Evolutionary conservation across 2,329 filamentous ascomycete genomes (phyloP).

Genomic region (Fusarium avenaceum): DNA sequence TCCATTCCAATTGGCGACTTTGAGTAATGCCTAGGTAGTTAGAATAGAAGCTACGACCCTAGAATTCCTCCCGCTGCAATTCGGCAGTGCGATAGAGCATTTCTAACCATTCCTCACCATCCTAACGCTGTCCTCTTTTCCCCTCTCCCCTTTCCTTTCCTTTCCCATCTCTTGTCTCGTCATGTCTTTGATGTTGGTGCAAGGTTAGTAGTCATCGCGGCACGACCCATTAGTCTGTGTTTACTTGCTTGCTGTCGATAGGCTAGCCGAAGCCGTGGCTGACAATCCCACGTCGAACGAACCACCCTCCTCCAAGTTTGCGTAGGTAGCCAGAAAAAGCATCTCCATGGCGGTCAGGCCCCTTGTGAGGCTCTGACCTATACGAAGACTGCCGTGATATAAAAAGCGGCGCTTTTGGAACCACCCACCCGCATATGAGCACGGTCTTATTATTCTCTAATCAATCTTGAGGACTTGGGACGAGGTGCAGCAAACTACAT

Average conservation of each 20-base stretch:
- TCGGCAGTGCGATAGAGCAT: neutral
- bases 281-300: slow-evolving; percentile 25
- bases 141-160: neutral
- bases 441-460: slow-evolving; percentile 15
- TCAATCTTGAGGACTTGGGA: slow-evolving; percentile 11
- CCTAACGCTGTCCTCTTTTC: neutral
- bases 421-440: slow-evolving; percentile 11
- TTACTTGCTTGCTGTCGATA: slow-evolving; percentile 5
- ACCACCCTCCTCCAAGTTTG: slow-evolving; percentile 6
- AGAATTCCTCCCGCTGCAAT: neutral
- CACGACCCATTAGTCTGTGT: slow-evolving; percentile 5
- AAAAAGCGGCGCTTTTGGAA: slow-evolving; percentile 5
- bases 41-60: neutral
- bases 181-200: slow-evolving; percentile 3
- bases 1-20: neutral
- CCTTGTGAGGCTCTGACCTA: slow-evolving; percentile 1
- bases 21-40: neutral
- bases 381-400: slow-evolving; percentile 8
- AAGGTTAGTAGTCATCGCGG: slow-evolving; percentile 14
- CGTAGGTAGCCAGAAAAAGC: slow-evolving; percentile 3
- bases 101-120: neutral
- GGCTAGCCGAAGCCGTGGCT: slow-evolving; percentile 17
- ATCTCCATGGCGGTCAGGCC: slow-evolving; percentile 24
- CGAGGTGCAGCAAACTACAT: slow-evolving; percentile 15
- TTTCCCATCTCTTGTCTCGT: slow-evolving; percentile 3